Evolutionary conservation across 371 early-diverging fungal species (phyloP).

Genomic region (Mortierella sp.): DNA sequence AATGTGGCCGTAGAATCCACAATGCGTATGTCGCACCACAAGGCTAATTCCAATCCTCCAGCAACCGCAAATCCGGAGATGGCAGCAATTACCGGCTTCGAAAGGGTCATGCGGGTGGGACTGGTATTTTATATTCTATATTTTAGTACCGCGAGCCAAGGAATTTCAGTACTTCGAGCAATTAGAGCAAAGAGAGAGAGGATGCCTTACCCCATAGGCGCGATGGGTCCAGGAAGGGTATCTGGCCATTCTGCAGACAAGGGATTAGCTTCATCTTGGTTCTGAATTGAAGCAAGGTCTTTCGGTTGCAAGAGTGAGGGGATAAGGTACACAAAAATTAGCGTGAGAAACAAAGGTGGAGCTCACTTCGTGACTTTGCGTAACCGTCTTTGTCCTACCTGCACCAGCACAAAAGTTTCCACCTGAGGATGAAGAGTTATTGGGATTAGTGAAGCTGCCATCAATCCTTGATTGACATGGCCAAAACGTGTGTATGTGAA

Average conservation of each 20-base stretch:
- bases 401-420: slow-evolving; percentile 63
- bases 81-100: slow-evolving; percentile 62
- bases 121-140: slow-evolving; percentile 13
- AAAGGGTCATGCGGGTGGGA: slow-evolving; percentile 57
- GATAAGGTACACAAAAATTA: neutral
- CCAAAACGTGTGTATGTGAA: neutral
- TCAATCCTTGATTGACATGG: too few species aligned
- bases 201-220: slow-evolving; percentile 58
- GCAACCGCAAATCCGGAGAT: slow-evolving; percentile 62
- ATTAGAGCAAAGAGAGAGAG: neutral
- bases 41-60: slow-evolving; percentile 61
- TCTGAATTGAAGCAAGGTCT: slow-evolving; percentile 49
- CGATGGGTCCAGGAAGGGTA: slow-evolving; percentile 50
- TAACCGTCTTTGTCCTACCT: slow-evolving; percentile 7
- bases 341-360: neutral
- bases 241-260: slow-evolving; percentile 49
- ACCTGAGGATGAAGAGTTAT: slow-evolving; percentile 17
- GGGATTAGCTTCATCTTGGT: slow-evolving; percentile 49
- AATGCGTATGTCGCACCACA: slow-evolving; percentile 63
- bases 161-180: too few species aligned
- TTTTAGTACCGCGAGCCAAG: neutral
- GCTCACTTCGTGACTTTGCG: neutral
- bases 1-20: slow-evolving; percentile 52
- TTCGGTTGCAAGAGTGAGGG: neutral
- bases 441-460: neutral